Conservation (phyloP, 2,329 filamentous ascomycete species). For the Penicillium brevicompactum region DNA sequence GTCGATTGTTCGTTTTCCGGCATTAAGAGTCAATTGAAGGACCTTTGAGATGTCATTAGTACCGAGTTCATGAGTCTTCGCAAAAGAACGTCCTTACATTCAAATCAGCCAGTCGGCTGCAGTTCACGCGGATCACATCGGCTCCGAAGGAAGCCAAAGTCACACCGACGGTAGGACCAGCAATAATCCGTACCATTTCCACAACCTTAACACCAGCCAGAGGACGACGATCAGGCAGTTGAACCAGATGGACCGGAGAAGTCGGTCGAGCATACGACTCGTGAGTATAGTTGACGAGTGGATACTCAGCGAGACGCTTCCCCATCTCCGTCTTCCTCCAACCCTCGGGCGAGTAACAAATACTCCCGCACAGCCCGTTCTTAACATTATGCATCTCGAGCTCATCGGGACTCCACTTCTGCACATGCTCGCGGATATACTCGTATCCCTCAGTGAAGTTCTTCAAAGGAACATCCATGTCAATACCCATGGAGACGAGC, state of each 20-base stretch:
- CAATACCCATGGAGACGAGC: conserved; percentile 50
- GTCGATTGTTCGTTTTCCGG: conserved; percentile 28
- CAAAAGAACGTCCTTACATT: conserved; percentile 16
- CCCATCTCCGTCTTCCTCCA: conserved; percentile 51
- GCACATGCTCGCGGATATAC: conserved; percentile 32
- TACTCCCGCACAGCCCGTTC: conserved; percentile 48
- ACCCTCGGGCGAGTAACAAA: conserved; percentile 47
- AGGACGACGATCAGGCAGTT: conserved; percentile 16
- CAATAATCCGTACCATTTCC: conserved; percentile 42
- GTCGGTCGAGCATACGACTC: conserved; percentile 39
- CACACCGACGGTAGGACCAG: conserved; percentile 46
- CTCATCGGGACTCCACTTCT: conserved; percentile 42
- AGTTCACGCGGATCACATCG: conserved; percentile 51
- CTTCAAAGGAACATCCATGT: conserved; percentile 28
- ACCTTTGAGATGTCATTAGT: conserved; percentile 9
- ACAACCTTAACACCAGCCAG: conserved; percentile 54
- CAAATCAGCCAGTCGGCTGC: conserved; percentile 41
- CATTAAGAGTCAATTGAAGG: conserved; percentile 25
- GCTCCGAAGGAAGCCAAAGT: conserved; percentile 50
- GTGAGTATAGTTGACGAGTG: conserved; percentile 45
- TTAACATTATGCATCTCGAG: conserved; percentile 46
- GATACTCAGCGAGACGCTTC: conserved; percentile 44
- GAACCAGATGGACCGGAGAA: conserved; percentile 30
- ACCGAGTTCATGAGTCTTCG: neutral
- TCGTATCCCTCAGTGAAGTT: conserved; percentile 19